phyloP scores from a whole-genome alignment of 2,329 filamentous ascomycete genomes.

The Lachnellula suecica region DNA sequence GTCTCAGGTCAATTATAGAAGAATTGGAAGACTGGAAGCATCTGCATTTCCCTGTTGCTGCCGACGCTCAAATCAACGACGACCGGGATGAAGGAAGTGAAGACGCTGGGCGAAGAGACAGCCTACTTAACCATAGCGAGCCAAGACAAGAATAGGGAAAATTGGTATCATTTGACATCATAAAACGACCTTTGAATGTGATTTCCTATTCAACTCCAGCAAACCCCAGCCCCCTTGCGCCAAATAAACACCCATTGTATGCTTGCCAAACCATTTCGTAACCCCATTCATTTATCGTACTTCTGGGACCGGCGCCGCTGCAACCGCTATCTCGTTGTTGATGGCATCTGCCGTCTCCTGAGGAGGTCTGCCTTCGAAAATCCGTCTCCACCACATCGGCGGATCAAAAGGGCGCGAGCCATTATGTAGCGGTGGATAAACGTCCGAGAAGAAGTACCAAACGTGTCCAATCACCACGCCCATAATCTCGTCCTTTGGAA shows the following conservation, averaged over 20 bases:
- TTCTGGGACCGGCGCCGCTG: slow-evolving; percentile 41
- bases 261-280: neutral
- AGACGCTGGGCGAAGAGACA: slow-evolving; percentile 18
- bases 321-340: slow-evolving; percentile 63
- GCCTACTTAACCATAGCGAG: slow-evolving; percentile 9
- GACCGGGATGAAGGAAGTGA: slow-evolving; percentile 35
- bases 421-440: slow-evolving; percentile 88
- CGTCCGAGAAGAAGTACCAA: slow-evolving; percentile 98
- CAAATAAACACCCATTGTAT: slow-evolving; percentile 17
- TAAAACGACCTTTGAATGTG: neutral
- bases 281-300: slow-evolving; percentile 29
- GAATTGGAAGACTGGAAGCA: slow-evolving; percentile 95
- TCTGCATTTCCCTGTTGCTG: slow-evolving; percentile 62
- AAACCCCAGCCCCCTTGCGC: slow-evolving; percentile 6
- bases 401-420: slow-evolving; percentile 85
- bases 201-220: slow-evolving; percentile 1
- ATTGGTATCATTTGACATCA: slow-evolving; percentile 23
- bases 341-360: slow-evolving; percentile 53
- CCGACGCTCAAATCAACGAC: slow-evolving; percentile 39
- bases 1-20: slow-evolving; percentile 86
- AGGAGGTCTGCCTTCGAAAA: slow-evolving; percentile 67
- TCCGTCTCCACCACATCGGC: slow-evolving; percentile 81
- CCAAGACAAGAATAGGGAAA: slow-evolving; percentile 8
- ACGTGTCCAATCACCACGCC: slow-evolving; percentile 93
- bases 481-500: slow-evolving; percentile 95